phyloP scores from a whole-genome alignment of 306 rosid species.

The Echinosophora koreensis region DNA sequence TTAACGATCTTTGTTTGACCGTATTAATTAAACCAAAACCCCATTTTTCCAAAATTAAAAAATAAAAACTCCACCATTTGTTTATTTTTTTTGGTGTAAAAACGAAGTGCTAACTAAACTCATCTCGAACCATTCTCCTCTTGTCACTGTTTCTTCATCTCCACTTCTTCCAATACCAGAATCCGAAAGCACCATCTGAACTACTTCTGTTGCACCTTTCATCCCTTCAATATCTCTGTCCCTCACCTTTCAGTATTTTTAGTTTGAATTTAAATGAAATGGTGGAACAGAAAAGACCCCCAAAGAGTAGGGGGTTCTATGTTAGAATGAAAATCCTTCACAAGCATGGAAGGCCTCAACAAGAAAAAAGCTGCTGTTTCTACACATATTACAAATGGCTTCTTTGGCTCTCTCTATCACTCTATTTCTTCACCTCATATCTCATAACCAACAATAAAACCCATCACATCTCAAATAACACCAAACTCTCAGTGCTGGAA shows the following conservation, averaged over 20 bases:
- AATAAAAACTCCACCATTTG: neutral
- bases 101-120: slow-evolving; percentile 64
- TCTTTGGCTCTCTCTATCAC: slow-evolving; percentile 80
- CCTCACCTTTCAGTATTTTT: neutral
- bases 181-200: slow-evolving; percentile 67
- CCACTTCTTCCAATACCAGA: slow-evolving; percentile 72
- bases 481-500: slow-evolving; percentile 59
- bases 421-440: slow-evolving; percentile 80
- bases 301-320: slow-evolving; percentile 69
- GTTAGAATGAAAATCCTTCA: slow-evolving; percentile 82
- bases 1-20: neutral
- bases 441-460: slow-evolving; percentile 62
- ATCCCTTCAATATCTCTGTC: neutral
- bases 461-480: slow-evolving; percentile 33
- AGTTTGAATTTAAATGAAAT: slow-evolving; percentile 58
- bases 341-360: slow-evolving; percentile 65
- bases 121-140: neutral
- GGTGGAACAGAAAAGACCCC: slow-evolving; percentile 57
- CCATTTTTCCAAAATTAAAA: neutral
- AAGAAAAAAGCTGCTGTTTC: slow-evolving; percentile 65
- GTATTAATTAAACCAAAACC: slow-evolving; percentile 1
- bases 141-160: slow-evolving; percentile 66
- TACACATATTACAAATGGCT: slow-evolving; percentile 74
- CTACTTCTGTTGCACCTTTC: slow-evolving; percentile 46
- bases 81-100: slow-evolving; percentile 38